phyloP scores from a whole-genome alignment of 176 grass and related monocot genomes.

The Avena eriantha region DNA sequence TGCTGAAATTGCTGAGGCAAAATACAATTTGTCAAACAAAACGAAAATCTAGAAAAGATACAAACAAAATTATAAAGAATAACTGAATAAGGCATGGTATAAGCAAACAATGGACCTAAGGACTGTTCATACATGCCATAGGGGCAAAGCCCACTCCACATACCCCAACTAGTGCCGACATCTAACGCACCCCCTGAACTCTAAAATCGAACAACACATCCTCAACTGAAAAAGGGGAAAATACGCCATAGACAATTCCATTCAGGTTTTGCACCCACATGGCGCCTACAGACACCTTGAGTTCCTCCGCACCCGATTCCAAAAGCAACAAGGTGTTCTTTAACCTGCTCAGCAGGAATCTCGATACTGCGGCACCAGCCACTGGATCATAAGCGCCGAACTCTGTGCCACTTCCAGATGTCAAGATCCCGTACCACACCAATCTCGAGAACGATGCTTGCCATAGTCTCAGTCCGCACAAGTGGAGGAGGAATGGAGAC shows the following conservation, averaged over 20 bases:
- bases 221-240: neutral
- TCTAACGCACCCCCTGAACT: neutral
- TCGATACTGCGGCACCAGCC: neutral
- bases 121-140: neutral
- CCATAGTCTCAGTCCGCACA: neutral
- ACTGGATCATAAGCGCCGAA: neutral
- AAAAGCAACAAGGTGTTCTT: neutral
- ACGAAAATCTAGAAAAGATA: slow-evolving; percentile 26
- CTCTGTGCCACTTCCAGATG: neutral
- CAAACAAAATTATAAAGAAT: neutral
- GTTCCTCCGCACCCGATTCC: neutral
- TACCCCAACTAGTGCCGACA: neutral
- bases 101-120: neutral
- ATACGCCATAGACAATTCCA: neutral
- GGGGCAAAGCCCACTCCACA: neutral
- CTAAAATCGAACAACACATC: neutral
- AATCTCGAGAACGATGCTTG: neutral
- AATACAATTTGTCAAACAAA: slow-evolving; percentile 34
- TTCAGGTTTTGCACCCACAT: neutral
- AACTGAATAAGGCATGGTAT: neutral
- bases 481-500: neutral
- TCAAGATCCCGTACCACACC: neutral
- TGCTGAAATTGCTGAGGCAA: slow-evolving; percentile 71
- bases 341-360: neutral
- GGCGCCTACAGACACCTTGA: neutral